These are phyloP conservation scores for Pleomassaria siparia DNA, from an alignment of 2,329 filamentous ascomycete genomes.

Conservation along the genomic window DNA sequence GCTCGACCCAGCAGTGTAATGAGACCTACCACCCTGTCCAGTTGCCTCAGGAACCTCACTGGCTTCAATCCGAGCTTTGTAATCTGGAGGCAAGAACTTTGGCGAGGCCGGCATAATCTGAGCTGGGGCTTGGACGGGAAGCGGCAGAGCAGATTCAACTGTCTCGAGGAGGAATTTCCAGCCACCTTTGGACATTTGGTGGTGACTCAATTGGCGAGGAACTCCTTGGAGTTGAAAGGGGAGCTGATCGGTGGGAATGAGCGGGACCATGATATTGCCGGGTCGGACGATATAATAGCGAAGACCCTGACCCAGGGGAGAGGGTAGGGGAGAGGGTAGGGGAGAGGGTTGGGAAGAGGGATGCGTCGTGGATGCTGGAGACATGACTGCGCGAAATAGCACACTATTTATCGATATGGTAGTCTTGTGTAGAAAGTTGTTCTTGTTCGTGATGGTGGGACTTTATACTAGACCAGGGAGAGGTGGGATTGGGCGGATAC, in stretches of 20 bases:
- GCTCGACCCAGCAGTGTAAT: not conserved
- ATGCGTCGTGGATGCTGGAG: too few relatives aligned
- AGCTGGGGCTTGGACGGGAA: slow-evolving; percentile 11
- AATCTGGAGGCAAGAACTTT: slow-evolving; percentile 7
- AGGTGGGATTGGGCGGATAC: not conserved
- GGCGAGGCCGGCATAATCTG: not conserved
- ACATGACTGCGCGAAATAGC: not conserved
- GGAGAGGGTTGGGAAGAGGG: too few relatives aligned
- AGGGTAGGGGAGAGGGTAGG: not conserved
- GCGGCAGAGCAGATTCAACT: slow-evolving; percentile 6
- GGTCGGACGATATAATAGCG: slow-evolving; percentile 44
- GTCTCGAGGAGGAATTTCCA: slow-evolving; percentile 30
- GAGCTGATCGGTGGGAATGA: slow-evolving; percentile 48
- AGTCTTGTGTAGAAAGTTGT: not conserved
- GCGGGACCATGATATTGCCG: slow-evolving; percentile 39
- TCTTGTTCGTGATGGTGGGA: not conserved
- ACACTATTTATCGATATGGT: not conserved
- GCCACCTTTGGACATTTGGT: slow-evolving; percentile 19
- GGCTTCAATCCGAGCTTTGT: not conserved
- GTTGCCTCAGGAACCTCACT: not conserved
- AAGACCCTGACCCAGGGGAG: slow-evolving; percentile 17
- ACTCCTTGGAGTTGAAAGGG: slow-evolving; percentile 44
- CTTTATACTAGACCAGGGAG: not conserved
- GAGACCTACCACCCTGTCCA: not conserved
- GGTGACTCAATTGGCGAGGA: slow-evolving; percentile 35